Evolutionary conservation across 2,329 filamentous ascomycete species (phyloP).

Genomic region (Aspergillus latus): DNA sequence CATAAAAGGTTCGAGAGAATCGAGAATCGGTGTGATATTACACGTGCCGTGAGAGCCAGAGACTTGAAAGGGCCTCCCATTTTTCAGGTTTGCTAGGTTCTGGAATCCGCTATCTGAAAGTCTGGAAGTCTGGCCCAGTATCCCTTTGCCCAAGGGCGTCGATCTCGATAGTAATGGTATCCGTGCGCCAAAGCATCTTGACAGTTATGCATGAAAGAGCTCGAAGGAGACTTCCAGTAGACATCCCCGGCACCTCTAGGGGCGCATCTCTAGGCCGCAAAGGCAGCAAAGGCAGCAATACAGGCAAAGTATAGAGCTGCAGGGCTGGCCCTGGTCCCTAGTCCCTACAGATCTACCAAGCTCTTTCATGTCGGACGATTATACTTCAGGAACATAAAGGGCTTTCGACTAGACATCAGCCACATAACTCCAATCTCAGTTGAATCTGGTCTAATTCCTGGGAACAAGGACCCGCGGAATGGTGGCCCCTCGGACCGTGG

Average conservation of each 20-base stretch:
- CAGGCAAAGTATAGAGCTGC: constrained; percentile 11
- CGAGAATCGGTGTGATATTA: neutral
- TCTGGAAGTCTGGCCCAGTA: neutral
- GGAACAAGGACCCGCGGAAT: neutral
- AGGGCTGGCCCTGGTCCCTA: neutral
- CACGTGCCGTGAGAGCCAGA: neutral
- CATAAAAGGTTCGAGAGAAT: neutral
- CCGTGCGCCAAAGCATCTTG: constrained; percentile 22
- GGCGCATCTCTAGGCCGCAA: no score
- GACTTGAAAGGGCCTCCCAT: neutral
- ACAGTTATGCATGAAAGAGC: constrained; percentile 18
- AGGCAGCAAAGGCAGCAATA: neutral
- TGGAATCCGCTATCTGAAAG: neutral
- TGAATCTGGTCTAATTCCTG: neutral
- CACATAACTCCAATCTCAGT: constrained; percentile 6
- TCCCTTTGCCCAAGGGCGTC: constrained; percentile 9
- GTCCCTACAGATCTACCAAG: constrained; percentile 5
- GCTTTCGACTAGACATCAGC: neutral
- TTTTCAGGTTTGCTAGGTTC: constrained; percentile 9
- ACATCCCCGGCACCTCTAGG: no score
- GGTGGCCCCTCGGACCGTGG: neutral
- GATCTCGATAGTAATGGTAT: constrained; percentile 16
- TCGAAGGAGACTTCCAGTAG: neutral
- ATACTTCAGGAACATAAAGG: neutral
- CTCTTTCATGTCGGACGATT: neutral